Percentiles rank a stretch among this genome's conserved stretches.
These are phyloP conservation scores for Diplodia intermedia DNA, from an alignment of 2,329 filamentous ascomycete genomes.

Conservation along the genomic window DNA sequence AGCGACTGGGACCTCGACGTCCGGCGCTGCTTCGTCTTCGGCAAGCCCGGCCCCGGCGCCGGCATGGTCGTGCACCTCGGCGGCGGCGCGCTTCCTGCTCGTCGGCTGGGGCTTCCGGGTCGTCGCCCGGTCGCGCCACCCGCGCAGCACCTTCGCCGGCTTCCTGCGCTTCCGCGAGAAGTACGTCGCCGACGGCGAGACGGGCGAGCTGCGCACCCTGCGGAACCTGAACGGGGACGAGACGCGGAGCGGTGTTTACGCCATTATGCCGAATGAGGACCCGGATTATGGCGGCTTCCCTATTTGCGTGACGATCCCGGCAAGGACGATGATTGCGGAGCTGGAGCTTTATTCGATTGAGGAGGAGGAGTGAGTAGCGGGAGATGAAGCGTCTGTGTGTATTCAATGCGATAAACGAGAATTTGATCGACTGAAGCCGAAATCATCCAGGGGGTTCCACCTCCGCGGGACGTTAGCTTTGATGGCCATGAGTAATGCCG, in stretches of 20 bases:
- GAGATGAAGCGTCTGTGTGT: no score
- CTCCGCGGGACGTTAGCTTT: no score
- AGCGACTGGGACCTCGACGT: conserved; percentile 50
- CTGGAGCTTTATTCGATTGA: conserved; percentile 23
- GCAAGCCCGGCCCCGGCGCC: conserved; percentile 50
- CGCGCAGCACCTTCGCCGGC: conserved; percentile 49
- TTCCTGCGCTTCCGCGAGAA: conserved; percentile 54
- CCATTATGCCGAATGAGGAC: conserved; percentile 64
- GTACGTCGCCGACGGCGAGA: conserved; percentile 46
- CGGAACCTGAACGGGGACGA: conserved; percentile 42
- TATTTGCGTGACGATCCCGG: conserved; percentile 62
- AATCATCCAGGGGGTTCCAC: no score
- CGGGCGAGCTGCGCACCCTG: conserved; percentile 47
- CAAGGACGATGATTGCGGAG: conserved; percentile 47
- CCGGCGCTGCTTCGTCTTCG: conserved; percentile 56
- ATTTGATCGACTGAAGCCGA: no score
- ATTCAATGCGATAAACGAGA: no score
- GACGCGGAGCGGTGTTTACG: conserved; percentile 55
- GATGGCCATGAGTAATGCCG: background rate
- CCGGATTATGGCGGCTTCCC: conserved; percentile 65
- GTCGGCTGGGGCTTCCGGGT: conserved; percentile 57
- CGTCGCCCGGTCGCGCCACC: conserved; percentile 37
- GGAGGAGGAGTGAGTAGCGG: background rate
- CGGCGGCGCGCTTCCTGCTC: conserved; percentile 51
- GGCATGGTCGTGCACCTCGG: conserved; percentile 55